Base-by-base conservation (phyloP, 768 basidiomycete species). In the Holtermanniella nyarrowii region DNA sequence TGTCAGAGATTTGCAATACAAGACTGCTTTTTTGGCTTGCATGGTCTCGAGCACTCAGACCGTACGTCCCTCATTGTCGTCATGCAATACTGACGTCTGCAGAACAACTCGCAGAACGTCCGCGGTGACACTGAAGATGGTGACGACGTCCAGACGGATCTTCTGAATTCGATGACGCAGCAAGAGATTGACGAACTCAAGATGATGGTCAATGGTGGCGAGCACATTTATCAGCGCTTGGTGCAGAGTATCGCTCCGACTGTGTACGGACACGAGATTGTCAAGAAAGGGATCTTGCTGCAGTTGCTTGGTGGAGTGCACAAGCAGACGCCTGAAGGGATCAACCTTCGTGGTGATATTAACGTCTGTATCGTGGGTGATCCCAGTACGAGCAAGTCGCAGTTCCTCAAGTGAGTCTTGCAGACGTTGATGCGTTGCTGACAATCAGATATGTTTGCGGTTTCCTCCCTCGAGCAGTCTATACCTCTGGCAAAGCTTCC, bases 271-370 rank as follows among this genome's bases (percentile, higher is more conserved):
- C 95, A 97, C 67, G 95, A 99, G 66, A 91, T 96, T 46, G 91
- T 97, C 62, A 97, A 99, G 76, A 99, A 99, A 69, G 95, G 95
- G 12, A 77, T 99, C 26, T 74, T 97, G 21, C 76, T 99, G 16
- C 95, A 97, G 67, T 79, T 99, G 22, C 93, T 99, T 89, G 91
- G 95, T 21, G 95, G 95, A 21, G 93, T 97, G 3, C 93, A 97
- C 74, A 99, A 99, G 70, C 82, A 89, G 68, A 97, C 93, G 1
- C 75, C 78, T 0, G 95, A 97, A 71, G 95, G 95, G 27, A 97
- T 97, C 82, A 82, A 97, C 70, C 78, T 97, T n/a, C 83, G 95
- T 66, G 95, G 95, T 0, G 95, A 99, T 65, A 85, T 99, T 69
- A 97, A 97, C 60, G 91, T 99, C 48, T 97, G 93, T 66, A 89